Conservation (phyloP, 306 rosid genomes). For the Glycyrrhiza uralensis region DNA sequence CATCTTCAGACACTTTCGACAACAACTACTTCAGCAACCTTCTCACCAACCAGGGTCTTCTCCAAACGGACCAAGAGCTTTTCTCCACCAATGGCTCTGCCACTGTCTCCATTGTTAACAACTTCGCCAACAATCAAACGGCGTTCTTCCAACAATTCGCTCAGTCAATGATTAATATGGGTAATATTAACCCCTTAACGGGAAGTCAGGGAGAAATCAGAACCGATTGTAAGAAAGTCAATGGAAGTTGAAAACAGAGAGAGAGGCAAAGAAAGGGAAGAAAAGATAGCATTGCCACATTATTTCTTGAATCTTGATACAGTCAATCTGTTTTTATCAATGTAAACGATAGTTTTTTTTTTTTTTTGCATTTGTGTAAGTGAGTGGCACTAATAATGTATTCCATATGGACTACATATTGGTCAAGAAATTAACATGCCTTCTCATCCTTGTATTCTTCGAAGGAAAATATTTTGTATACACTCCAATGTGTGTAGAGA, state of each 20-base stretch:
- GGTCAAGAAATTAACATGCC: background rate
- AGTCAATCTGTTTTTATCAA: background rate
- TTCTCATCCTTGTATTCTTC: too few species aligned
- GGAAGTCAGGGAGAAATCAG: slow-evolving; percentile 61
- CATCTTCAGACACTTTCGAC: slow-evolving; percentile 45
- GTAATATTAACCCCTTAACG: slow-evolving; percentile 54
- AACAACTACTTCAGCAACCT: slow-evolving; percentile 55
- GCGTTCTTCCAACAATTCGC: slow-evolving; percentile 59
- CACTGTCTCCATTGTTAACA: slow-evolving; percentile 50
- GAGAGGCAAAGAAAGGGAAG: background rate
- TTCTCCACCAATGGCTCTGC: slow-evolving; percentile 47
- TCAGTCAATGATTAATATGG: slow-evolving; percentile 73
- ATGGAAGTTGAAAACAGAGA: slow-evolving; percentile 54
- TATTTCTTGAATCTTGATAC: background rate
- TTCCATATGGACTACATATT: background rate
- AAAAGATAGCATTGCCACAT: background rate
- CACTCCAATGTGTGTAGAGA: too few species aligned
- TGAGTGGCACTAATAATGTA: too few species aligned
- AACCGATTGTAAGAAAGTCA: slow-evolving; percentile 56
- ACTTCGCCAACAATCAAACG: slow-evolving; percentile 44
- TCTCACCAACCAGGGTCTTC: slow-evolving; percentile 43
- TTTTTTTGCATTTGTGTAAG: background rate
- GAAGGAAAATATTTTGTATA: too few species aligned
- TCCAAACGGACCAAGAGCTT: slow-evolving; percentile 55
- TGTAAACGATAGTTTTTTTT: background rate